Evolutionary conservation across 2,329 filamentous ascomycete species (phyloP), one percentile per base, ranked within the genome.

Genomic region (Nigrospora sphaerica): DNA sequence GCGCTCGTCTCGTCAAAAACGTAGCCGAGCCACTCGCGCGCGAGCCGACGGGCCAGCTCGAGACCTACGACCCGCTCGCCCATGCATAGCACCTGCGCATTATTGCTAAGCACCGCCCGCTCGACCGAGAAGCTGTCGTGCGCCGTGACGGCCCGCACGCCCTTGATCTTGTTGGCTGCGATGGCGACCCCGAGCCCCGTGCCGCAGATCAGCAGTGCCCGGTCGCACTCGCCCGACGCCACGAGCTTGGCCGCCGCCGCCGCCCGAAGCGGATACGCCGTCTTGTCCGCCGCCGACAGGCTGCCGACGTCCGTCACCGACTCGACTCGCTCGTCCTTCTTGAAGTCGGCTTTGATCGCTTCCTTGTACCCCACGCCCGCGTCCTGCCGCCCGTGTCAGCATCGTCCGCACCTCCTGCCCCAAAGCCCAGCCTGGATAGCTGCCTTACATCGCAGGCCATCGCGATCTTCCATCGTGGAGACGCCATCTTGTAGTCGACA

Each of bases 181-280:
- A 95, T 95, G 57, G 89, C 88, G 9, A 95, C 89, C 17, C 89
- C 89, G 9, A 95, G 77, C 0, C 89, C 89, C 0, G 89, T 95
- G 3, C 89, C 88, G 69, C 88, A 95, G 70, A 95, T 88, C 37
- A 90, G 70, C 34, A 95, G 73, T 0, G 87, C 88, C 45, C 88
- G 83, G 67, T 95, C 88, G 44, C 79, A 85, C 57, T 81, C 74
- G 38, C 83, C 83, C 6, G 71, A 64, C 4, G 75, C 72, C 12
- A 87, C 77, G 34, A 85, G 71, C 49, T 70, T 69, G 13, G 86
- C 85, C 6, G 87, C 88, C 35, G 80, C 78, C 36, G 88, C 85
- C 48, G 88, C 88, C 36, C 86, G 78, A 64, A 88, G 84, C 0
- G 88, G 86, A 65, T 95, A 95, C 3, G 88, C 83, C 2, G 86